phyloP scores from a whole-genome alignment of 164 flowering plant species.

The Stephania cephalantha region DNA sequence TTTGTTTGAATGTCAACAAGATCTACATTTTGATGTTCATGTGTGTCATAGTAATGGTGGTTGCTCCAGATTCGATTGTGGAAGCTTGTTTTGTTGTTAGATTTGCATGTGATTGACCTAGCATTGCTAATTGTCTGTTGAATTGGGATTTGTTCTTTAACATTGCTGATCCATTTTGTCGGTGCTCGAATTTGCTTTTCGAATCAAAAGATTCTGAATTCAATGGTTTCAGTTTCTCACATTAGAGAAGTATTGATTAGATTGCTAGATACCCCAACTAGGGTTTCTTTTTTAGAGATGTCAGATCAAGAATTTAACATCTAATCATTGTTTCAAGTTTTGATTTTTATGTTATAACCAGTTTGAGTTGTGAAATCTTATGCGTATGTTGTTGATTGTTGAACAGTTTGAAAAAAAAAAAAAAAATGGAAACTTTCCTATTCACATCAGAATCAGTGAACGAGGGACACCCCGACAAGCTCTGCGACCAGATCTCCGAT shows the following conservation, averaged over 20 bases:
- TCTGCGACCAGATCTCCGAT: conserved; percentile 83
- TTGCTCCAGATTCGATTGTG: background rate
- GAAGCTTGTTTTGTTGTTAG: too few relatives aligned
- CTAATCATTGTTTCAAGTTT: background rate
- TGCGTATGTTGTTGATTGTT: background rate
- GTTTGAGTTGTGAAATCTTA: background rate
- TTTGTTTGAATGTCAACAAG: background rate
- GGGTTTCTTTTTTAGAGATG: background rate
- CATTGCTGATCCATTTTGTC: background rate
- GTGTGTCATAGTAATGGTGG: background rate
- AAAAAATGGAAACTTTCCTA: conserved; percentile 64
- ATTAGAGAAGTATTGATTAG: background rate
- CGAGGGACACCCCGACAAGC: conserved; percentile 89
- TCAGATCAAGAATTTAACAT: background rate
- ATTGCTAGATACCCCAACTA: background rate
- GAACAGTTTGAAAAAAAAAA: conserved; percentile 21
- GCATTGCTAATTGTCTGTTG: too few relatives aligned
- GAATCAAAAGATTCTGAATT: background rate
- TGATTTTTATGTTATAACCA: background rate
- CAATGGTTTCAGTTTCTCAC: background rate
- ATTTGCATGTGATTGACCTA: too few relatives aligned
- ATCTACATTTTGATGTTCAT: background rate
- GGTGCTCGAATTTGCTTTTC: background rate
- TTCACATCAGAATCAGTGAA: conserved; percentile 83
- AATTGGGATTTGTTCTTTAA: background rate